A percentile compares a stretch with the other conserved stretches of the same genome.
Conservation (phyloP, 164 flowering plant genomes). For the Amborella trichopoda region DNA sequence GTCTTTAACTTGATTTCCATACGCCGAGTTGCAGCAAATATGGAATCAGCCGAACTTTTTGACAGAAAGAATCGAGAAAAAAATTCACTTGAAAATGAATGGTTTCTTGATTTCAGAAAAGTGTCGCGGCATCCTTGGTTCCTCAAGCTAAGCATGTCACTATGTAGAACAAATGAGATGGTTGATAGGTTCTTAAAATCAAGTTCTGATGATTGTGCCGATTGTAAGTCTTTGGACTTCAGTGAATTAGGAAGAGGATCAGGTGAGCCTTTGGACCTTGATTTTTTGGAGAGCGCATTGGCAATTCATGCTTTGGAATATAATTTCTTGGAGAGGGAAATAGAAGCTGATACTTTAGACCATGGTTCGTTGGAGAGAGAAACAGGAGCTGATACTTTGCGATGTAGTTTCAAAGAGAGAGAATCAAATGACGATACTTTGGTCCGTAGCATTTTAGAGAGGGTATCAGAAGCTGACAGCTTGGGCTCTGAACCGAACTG, state of each 20-base stretch:
- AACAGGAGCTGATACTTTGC: too few relatives aligned
- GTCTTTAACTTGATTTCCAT: conserved; percentile 36
- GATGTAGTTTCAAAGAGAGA: too few relatives aligned
- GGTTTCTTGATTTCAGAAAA: conserved; percentile 21
- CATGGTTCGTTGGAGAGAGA: too few relatives aligned
- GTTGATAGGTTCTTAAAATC: conserved; percentile 14
- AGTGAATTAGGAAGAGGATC: not conserved
- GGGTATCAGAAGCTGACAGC: too few relatives aligned
- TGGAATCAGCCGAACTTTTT: conserved; percentile 21
- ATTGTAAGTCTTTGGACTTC: not conserved
- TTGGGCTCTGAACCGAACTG: too few relatives aligned
- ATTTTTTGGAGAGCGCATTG: conserved; percentile 3
- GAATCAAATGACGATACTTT: too few relatives aligned
- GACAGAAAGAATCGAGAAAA: not conserved
- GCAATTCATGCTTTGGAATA: too few relatives aligned
- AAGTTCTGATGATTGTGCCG: conserved; percentile 4
- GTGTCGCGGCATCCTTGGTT: conserved; percentile 32
- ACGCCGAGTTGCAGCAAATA: conserved; percentile 27
- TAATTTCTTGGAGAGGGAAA: too few relatives aligned
- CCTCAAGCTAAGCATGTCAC: conserved; percentile 22
- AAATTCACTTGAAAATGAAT: conserved; percentile 6
- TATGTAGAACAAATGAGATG: conserved; percentile 27
- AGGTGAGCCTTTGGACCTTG: conserved; percentile 5
- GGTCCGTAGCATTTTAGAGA: too few relatives aligned
- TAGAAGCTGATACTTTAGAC: too few relatives aligned